phyloP scores from a whole-genome alignment of 2,329 filamentous ascomycete genomes.

The Hypomyces rosellus region DNA sequence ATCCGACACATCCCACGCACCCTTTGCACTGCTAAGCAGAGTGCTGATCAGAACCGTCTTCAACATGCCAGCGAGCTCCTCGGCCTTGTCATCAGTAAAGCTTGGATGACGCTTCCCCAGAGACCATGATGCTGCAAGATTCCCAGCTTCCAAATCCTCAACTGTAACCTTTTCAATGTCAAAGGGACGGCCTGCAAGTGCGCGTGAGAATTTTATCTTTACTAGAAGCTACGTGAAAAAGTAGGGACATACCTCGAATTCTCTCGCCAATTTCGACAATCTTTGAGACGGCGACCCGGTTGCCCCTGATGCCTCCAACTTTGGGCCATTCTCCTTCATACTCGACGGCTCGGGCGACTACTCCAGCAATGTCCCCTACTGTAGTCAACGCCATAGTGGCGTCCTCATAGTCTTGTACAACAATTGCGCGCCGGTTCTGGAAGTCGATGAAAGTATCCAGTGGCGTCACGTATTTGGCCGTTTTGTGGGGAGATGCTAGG shows the following conservation, averaged over 20 bases:
- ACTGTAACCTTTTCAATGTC: conserved; percentile 12
- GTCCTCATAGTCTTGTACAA: conserved; percentile 35
- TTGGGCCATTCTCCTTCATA: conserved; percentile 36
- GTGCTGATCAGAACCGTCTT: conserved; percentile 27
- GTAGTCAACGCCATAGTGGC: conserved; percentile 37
- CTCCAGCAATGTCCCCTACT: conserved; percentile 33
- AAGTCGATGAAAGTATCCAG: conserved; percentile 32
- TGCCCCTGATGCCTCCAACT: conserved; percentile 34
- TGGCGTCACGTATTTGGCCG: conserved; percentile 35
- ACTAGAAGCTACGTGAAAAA: conserved; percentile 10
- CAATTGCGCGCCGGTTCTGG: conserved; percentile 32
- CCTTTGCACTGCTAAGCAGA: conserved; percentile 28
- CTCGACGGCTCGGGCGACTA: conserved; percentile 35
- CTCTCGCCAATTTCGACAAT: conserved; percentile 32
- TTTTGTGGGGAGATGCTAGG: conserved; percentile 41
- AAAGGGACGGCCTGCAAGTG: conserved; percentile 11
- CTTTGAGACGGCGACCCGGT: conserved; percentile 25
- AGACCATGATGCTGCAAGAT: conserved; percentile 20
- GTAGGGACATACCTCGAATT: conserved; percentile 31
- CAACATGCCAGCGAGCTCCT: conserved; percentile 10
- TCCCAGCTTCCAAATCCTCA: conserved; percentile 15
- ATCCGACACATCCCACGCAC: conserved; percentile 32
- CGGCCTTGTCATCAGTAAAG: conserved; percentile 17
- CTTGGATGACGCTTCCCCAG: conserved; percentile 8
- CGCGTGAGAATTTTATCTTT: not conserved